phyloP scores from a whole-genome alignment of 371 early-diverging fungal genomes.

The Mucor lusitanicus region DNA sequence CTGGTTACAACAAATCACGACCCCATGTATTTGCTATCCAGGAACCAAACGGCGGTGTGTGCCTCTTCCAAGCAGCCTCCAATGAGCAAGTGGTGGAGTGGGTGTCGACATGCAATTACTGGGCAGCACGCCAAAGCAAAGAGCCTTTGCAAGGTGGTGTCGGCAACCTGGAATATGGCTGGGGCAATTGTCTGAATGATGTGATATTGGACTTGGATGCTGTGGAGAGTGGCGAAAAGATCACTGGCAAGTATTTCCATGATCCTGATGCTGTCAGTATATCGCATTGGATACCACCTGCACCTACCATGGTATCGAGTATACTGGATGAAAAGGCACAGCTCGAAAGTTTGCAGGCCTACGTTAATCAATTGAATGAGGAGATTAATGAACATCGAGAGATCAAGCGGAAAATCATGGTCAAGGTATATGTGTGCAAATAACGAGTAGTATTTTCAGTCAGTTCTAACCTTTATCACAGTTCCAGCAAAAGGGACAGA shows the following conservation, averaged over 20 bases:
- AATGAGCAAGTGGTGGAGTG: constrained; percentile 75
- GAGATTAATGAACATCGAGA: constrained; percentile 48
- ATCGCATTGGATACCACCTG: constrained; percentile 40
- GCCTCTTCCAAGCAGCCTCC: constrained; percentile 79
- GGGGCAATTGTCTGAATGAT: constrained; percentile 68
- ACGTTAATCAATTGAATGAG: constrained; percentile 28
- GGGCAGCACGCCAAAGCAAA: constrained; percentile 88
- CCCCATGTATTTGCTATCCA: constrained; percentile 84
- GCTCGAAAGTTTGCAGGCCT: constrained; percentile 24
- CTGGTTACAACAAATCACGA: constrained; percentile 79
- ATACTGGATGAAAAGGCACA: constrained; percentile 32
- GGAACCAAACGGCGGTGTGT: constrained; percentile 75
- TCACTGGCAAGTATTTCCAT: constrained; percentile 19
- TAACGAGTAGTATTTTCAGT: too few species aligned
- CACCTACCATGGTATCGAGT: constrained; percentile 40
- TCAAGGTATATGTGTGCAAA: constrained; percentile 21
- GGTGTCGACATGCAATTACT: constrained; percentile 86
- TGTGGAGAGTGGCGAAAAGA: constrained; percentile 12
- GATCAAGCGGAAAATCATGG: constrained; percentile 35
- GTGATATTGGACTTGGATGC: constrained; percentile 34
- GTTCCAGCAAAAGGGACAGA: constrained; percentile 62
- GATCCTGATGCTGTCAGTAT: constrained; percentile 28
- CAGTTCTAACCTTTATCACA: constrained; percentile 1
- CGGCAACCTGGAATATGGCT: constrained; percentile 88
- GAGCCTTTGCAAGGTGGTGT: constrained; percentile 86